Conservation (phyloP, 176 grass and related monocot species). For the Echinochloa phyllopogon region DNA sequence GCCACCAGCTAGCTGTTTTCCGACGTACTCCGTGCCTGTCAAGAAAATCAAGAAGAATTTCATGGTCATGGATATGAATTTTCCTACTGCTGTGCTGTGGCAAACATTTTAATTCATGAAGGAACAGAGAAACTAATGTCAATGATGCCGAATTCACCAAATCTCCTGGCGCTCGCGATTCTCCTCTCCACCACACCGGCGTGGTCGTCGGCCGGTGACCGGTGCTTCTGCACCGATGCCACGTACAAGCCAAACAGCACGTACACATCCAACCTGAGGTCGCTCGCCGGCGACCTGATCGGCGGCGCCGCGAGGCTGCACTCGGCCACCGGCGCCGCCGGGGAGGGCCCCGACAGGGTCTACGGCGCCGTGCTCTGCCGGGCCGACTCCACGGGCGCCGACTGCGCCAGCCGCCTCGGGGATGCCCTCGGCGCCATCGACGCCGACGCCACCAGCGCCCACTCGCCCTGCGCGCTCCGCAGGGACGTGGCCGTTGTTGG, state of each 20-base stretch:
- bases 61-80: too few species aligned
- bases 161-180: conserved; percentile 15
- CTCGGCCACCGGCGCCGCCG: conserved; percentile 46
- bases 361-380: conserved; percentile 63
- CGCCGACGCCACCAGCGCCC: neutral
- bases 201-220: conserved; percentile 20
- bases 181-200: conserved; percentile 28
- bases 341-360: conserved; percentile 30
- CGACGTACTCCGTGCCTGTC: too few species aligned
- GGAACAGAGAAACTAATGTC: neutral
- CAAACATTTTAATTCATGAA: too few species aligned
- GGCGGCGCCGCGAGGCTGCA: conserved; percentile 2
- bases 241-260: conserved; percentile 6
- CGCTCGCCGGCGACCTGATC: conserved; percentile 21
- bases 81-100: too few species aligned
- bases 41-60: too few species aligned
- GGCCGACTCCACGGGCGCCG: conserved; percentile 31
- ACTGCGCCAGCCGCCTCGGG: conserved; percentile 37
- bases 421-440: neutral
- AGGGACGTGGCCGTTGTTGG: conserved; percentile 38
- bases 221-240: conserved; percentile 24
- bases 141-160: neutral
- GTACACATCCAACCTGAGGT: conserved; percentile 12
- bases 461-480: conserved; percentile 16
- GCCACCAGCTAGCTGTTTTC: too few species aligned